Conservation (phyloP, 164 flowering plant species). For the Warburgia ugandensis region DNA sequence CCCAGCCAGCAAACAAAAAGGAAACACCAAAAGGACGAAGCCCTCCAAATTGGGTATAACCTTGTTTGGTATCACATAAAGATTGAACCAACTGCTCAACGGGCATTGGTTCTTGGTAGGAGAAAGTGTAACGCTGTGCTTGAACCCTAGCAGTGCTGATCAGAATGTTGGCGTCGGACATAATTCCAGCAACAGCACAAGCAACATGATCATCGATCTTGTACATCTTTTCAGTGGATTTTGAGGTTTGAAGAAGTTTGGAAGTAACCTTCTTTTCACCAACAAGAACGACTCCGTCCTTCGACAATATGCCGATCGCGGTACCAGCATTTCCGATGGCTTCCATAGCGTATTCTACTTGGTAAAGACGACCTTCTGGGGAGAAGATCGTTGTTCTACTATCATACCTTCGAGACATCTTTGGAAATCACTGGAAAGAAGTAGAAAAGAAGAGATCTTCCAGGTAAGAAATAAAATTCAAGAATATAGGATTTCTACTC, state of each 20-base stretch:
- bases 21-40: constrained; percentile 22
- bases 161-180: constrained; percentile 21
- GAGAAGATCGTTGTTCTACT: constrained; percentile 21
- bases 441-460: no score
- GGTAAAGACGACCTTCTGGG: constrained; percentile 22
- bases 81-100: constrained; percentile 19
- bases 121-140: constrained; percentile 17
- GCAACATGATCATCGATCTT: constrained; percentile 19
- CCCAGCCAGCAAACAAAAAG: constrained; percentile 18
- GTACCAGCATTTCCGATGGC: constrained; percentile 22
- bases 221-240: constrained; percentile 18
- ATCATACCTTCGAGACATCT: constrained; percentile 20
- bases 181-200: constrained; percentile 19
- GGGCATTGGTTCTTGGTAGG: constrained; percentile 17
- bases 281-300: constrained; percentile 18
- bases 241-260: constrained; percentile 21
- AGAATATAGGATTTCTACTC: no score
- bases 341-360: constrained; percentile 23
- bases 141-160: constrained; percentile 18
- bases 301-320: constrained; percentile 17
- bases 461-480: no score
- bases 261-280: constrained; percentile 24
- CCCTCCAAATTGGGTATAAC: constrained; percentile 21
- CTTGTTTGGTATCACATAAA: constrained; percentile 18
- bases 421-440: constrained; percentile 2